A percentile compares a stretch with the other conserved stretches of the same genome.
These are phyloP conservation scores for Talaromyces sp. DNA, from an alignment of 2,329 filamentous ascomycete genomes.

Conservation along the genomic window DNA sequence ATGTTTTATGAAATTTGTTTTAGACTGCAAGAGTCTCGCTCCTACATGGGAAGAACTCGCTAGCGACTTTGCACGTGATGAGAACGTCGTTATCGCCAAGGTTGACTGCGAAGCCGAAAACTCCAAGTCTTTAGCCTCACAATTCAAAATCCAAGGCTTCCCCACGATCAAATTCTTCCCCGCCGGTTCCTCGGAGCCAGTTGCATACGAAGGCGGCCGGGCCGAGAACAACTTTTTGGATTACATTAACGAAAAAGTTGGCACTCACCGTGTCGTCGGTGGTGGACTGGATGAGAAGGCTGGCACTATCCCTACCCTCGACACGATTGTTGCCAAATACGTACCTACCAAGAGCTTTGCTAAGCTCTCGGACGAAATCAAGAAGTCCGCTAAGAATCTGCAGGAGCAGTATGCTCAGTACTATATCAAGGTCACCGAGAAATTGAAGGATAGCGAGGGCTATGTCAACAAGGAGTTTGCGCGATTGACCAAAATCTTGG, in stretches of 20 bases:
- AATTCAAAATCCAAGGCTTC: constrained; percentile 77
- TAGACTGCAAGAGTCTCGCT: constrained; percentile 95
- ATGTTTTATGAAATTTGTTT: not conserved
- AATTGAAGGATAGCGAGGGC: constrained; percentile 69
- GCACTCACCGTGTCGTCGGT: constrained; percentile 76
- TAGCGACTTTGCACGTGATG: constrained; percentile 70
- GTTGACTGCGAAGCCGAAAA: constrained; percentile 88
- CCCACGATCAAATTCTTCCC: constrained; percentile 98
- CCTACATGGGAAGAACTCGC: constrained; percentile 87
- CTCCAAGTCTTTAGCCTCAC: constrained; percentile 69
- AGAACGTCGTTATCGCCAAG: constrained; percentile 81
- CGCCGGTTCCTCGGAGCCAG: constrained; percentile 67
- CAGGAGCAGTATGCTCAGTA: constrained; percentile 85
- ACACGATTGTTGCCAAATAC: constrained; percentile 70
- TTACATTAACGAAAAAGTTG: constrained; percentile 84
- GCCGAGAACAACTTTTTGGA: constrained; percentile 68
- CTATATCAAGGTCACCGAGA: constrained; percentile 86
- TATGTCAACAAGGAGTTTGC: constrained; percentile 82
- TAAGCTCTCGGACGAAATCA: constrained; percentile 64
- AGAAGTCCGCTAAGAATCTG: constrained; percentile 62
- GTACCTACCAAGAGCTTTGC: constrained; percentile 56
- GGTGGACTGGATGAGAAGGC: constrained; percentile 73
- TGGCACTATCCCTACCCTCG: constrained; percentile 75
- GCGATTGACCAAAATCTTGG: constrained; percentile 71
- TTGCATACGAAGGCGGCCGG: constrained; percentile 70